These are phyloP conservation scores for Corchorus olitorius DNA, from an alignment of 345 rosid species.

Conservation along the genomic window DNA sequence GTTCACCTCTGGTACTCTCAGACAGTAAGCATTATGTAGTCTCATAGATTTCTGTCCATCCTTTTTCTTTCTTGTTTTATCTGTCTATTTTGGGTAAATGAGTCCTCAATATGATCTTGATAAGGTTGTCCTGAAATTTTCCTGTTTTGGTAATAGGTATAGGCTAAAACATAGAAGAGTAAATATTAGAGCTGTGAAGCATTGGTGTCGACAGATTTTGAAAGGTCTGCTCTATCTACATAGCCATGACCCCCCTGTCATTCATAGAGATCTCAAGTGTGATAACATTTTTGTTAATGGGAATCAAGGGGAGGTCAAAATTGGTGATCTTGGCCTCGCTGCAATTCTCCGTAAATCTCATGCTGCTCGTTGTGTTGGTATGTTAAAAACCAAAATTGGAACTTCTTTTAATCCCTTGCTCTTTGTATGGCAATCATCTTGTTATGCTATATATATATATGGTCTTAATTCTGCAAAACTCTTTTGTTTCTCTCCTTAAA, in stretches of 20 bases:
- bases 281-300: slow-evolving; percentile 98
- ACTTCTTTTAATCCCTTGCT: neutral
- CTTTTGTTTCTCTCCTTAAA: slow-evolving; percentile 11
- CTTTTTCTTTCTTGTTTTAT: neutral
- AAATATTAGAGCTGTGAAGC: slow-evolving; percentile 91
- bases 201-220: slow-evolving; percentile 94
- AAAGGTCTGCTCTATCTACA: slow-evolving; percentile 85
- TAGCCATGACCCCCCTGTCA: slow-evolving; percentile 83
- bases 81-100: neutral
- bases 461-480: neutral
- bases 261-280: slow-evolving; percentile 97
- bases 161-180: slow-evolving; percentile 84
- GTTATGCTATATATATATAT: neutral
- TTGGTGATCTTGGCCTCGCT: slow-evolving; percentile 98
- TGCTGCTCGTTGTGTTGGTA: slow-evolving; percentile 95
- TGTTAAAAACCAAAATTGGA: slow-evolving; percentile 6
- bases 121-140: neutral
- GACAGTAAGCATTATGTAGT: slow-evolving; percentile 62
- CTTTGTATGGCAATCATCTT: neutral
- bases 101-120: neutral
- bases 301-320: slow-evolving; percentile 97
- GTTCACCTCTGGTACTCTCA: slow-evolving; percentile 96
- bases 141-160: slow-evolving; percentile 46
- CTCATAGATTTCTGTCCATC: neutral
- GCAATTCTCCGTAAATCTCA: slow-evolving; percentile 89